Conservation (phyloP, 129 eudicot species). For the Centrapalus pauciflorus region DNA sequence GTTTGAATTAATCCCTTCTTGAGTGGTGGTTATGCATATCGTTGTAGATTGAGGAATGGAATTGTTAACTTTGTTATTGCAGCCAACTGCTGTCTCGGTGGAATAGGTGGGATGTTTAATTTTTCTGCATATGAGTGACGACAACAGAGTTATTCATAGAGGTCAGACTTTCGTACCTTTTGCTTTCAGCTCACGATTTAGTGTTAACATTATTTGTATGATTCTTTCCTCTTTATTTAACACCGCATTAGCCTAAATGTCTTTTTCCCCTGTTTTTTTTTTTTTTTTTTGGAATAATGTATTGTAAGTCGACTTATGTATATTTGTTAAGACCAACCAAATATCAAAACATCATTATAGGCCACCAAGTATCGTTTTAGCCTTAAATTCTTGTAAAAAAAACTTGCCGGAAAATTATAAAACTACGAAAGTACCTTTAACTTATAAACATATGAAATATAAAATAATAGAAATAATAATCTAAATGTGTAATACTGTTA, state of each 20-base stretch:
- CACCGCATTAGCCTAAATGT: not conserved
- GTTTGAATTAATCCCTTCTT: not conserved
- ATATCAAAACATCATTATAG: too few species aligned
- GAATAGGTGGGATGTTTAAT: constrained; percentile 57
- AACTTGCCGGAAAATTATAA: too few species aligned
- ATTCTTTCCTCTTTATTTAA: not conserved
- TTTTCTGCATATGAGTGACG: constrained; percentile 62
- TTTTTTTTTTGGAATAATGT: too few species aligned
- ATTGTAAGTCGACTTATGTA: too few species aligned
- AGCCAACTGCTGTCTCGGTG: constrained; percentile 63
- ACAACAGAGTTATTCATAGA: constrained; percentile 55
- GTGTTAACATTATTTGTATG: not conserved
- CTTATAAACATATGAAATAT: too few species aligned
- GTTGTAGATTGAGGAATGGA: not conserved
- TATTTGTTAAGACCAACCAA: too few species aligned
- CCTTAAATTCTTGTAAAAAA: too few species aligned
- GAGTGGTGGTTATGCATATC: not conserved
- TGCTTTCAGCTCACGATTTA: not conserved
- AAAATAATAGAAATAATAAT: too few species aligned
- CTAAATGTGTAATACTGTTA: too few species aligned
- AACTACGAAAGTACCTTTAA: too few species aligned
- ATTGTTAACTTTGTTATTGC: constrained; percentile 30
- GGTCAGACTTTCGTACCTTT: constrained; percentile 28
- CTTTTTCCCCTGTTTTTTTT: not conserved
- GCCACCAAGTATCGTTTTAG: too few species aligned